Evolutionary conservation across 345 rosid species (phyloP), one percentile per base, ranked within the genome.

Genomic region (Reutealis trisperma): DNA sequence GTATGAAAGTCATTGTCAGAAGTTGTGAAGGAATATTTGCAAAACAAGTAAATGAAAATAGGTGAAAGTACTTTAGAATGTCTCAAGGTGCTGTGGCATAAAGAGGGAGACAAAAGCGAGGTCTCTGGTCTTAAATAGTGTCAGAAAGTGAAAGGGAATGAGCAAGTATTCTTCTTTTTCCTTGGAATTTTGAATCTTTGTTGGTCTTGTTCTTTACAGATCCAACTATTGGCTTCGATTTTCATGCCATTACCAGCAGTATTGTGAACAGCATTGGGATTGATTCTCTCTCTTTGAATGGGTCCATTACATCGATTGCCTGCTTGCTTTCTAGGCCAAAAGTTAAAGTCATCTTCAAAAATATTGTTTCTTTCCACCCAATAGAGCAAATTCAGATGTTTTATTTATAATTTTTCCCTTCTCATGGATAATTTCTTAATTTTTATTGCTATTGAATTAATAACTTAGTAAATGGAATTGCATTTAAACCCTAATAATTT

Each of bases 41-140:
- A 18, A 7, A 13, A 54, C 27, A 54, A 63, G 80, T 49, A 32
- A 37, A 52, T 70, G 63, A 25, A 14, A 52, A 11, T 64, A 21
- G 22, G 75, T 62, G 63, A 77, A 70, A 54, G 71, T 16, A 27
- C 54, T 32, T 34, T 3, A 58, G 63, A 51, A 70, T 77, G 73
- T 44, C 30, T 67, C 19, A 30, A 34, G 63, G 52, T 7, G 11
- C 4, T 70, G 44, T 8, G 70, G n/a, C 61, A 55, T 25, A 78
- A 71, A 64, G 74, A 63, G 52, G 67, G 72, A 49, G 72, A 72
- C 76, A 72, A 71, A 71, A 66, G 81, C n/a, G 77, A 66, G 15
- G 34, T 8, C 52, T 32, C 22, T 51, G 21, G 66, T 72, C 61
- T 58, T 22, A 22, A 72, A 55, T n/a, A 55, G 45, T 44, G 72